Evolutionary conservation across 1,284 basidiomycete genomes (phyloP).

Genomic region (Heterobasidion irregulare): DNA sequence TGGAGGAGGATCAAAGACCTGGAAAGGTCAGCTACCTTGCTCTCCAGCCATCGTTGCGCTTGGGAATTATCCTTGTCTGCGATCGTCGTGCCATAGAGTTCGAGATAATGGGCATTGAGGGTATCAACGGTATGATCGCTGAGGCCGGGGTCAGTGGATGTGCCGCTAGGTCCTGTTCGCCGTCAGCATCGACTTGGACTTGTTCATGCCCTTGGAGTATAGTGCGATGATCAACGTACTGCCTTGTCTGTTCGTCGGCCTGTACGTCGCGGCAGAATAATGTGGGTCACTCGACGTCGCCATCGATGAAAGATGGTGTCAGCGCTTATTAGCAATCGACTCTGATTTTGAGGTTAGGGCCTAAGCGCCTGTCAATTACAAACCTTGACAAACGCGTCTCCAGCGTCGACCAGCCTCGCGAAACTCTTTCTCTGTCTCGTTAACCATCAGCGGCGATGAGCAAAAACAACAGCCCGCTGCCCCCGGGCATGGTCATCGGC

Average conservation of each 20-base stretch:
- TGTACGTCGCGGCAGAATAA: not conserved
- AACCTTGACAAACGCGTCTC: not conserved
- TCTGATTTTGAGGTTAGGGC: not conserved
- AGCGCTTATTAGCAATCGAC: not conserved
- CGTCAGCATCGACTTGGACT: not conserved
- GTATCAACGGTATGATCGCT: not conserved
- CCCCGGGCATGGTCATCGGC: conserved; percentile 80
- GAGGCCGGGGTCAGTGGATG: not conserved
- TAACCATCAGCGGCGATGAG: not conserved
- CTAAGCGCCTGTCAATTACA: not conserved
- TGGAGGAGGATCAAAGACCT: not conserved
- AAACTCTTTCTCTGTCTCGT: not conserved
- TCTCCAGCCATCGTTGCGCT: not conserved
- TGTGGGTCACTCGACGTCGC: no score
- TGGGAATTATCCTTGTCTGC: not conserved
- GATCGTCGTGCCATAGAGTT: not conserved
- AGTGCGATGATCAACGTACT: no score
- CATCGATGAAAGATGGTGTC: no score
- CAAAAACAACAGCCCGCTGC: conserved; percentile 20
- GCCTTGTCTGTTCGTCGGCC: not conserved
- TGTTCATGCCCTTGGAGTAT: no score
- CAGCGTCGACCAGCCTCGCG: not conserved
- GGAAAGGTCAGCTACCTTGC: not conserved
- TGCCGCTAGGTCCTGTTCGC: not conserved
- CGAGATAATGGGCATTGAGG: not conserved